Conservation (phyloP, 306 rosid genomes). For the Castanopsis chinensis region DNA sequence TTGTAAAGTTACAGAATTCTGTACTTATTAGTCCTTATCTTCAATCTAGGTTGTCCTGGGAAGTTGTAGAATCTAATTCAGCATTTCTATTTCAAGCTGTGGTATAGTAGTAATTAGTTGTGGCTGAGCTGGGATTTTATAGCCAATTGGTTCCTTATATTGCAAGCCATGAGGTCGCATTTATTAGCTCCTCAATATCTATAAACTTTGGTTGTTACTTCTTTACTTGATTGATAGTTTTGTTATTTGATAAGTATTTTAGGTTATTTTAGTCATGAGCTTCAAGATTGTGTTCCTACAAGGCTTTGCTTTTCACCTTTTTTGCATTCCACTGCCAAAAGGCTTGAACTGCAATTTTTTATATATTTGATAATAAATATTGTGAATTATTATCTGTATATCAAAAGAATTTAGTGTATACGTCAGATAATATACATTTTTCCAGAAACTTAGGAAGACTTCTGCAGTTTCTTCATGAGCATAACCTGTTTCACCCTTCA, state of each 20-base stretch:
- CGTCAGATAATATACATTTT: not conserved
- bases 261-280: not conserved
- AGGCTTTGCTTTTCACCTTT: not conserved
- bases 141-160: not conserved
- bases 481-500: no score
- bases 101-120: not conserved
- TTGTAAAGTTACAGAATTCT: slow-evolving; percentile 22
- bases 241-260: not conserved
- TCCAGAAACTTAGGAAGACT: not conserved
- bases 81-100: not conserved
- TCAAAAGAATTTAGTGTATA: not conserved
- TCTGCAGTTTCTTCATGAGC: not conserved
- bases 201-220: not conserved
- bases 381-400: no score
- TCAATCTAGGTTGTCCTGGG: not conserved
- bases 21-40: not conserved
- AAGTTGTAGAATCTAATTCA: not conserved
- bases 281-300: not conserved
- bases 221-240: not conserved
- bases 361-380: no score
- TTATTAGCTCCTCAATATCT: not conserved
- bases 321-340: not conserved
- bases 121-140: not conserved
- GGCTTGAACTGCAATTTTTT: no score
- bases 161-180: not conserved